These are phyloP conservation scores for Centaurea solstitialis DNA, from an alignment of 129 eudicot genomes.

Conservation along the genomic window DNA sequence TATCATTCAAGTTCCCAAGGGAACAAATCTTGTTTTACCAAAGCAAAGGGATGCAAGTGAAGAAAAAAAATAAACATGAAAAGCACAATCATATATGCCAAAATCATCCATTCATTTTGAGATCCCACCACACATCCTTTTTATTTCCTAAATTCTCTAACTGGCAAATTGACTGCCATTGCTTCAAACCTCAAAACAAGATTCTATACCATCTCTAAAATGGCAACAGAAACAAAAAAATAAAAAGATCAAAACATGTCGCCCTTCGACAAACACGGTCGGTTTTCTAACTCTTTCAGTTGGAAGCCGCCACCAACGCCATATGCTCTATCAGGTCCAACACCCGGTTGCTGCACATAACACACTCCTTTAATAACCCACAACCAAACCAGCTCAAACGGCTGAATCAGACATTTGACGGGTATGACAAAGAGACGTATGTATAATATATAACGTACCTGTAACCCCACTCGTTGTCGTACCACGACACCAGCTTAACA, in stretches of 20 bases:
- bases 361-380: not conserved
- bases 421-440: not conserved
- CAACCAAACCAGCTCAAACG: not conserved
- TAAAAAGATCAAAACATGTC: not conserved
- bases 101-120: not conserved
- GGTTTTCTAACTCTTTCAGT: not conserved
- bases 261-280: not conserved
- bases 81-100: not conserved
- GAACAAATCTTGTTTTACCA: not conserved
- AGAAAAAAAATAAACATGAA: not conserved
- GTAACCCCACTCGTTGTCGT: conserved; percentile 98
- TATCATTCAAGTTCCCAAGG: too few relatives aligned
- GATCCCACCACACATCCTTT: conserved; percentile 12
- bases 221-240: not conserved
- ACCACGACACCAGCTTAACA: conserved; percentile 91
- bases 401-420: not conserved
- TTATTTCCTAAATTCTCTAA: conserved; percentile 27
- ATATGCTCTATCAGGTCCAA: conserved; percentile 93
- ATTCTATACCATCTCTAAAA: conserved; percentile 21
- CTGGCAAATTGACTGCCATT: conserved; percentile 11
- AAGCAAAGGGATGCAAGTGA: not conserved
- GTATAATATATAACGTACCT: conserved; percentile 45
- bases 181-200: conserved; percentile 23
- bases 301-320: conserved; percentile 79
- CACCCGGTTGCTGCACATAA: conserved; percentile 80